Conservation (phyloP, 1,139 yeast species). For the Debaryomyces psychrophilus region DNA sequence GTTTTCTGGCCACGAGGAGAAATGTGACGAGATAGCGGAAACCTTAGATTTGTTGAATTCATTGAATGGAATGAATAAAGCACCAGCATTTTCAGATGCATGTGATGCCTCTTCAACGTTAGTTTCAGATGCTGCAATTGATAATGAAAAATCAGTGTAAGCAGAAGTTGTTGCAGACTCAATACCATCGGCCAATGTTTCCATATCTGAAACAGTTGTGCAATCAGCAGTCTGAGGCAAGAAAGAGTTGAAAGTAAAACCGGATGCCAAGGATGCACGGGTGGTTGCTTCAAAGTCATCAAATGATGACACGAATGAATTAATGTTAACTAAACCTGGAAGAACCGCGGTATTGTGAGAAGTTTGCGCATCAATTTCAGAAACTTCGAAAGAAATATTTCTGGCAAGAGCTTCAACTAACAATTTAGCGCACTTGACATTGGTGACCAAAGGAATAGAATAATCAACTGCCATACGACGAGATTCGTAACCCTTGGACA, state of each 20-base stretch:
- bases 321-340: constrained; percentile 85
- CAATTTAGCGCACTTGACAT: constrained; percentile 95
- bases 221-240: constrained; percentile 74
- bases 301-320: constrained; percentile 76
- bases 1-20: constrained; percentile 78
- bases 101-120: constrained; percentile 67
- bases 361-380: constrained; percentile 85
- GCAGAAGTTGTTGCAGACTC: constrained; percentile 61
- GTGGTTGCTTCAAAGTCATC: constrained; percentile 68
- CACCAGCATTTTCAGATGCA: constrained; percentile 70
- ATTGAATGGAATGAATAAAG: constrained; percentile 80
- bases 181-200: constrained; percentile 65
- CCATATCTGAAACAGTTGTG: constrained; percentile 63
- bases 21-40: constrained; percentile 75
- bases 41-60: constrained; percentile 72
- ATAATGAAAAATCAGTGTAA: constrained; percentile 79
- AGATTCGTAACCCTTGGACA: constrained; percentile 95
- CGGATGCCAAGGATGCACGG: constrained; percentile 75
- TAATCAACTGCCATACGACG: constrained; percentile 99
- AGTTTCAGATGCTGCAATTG: constrained; percentile 78
- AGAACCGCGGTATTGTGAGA: constrained; percentile 80
- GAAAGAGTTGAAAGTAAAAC: constrained; percentile 85
- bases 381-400: constrained; percentile 65
- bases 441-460: constrained; percentile 95
- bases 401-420: constrained; percentile 91